phyloP scores from a whole-genome alignment of 139 green algal species.

The Volvox reticuliferus region DNA sequence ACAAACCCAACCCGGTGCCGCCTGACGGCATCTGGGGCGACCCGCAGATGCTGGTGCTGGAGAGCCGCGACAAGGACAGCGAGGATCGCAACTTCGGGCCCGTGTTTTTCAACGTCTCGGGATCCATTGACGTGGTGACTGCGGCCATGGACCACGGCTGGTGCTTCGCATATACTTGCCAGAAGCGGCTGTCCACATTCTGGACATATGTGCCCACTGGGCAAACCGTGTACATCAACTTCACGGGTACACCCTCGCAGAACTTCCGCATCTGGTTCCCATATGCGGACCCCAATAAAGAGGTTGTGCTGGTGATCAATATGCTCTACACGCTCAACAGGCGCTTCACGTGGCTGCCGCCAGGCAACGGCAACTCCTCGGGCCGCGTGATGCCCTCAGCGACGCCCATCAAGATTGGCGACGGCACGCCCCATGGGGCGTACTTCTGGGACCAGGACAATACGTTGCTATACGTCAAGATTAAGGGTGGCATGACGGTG shows the following conservation, averaged over 20 bases:
- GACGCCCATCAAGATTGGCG: constrained; percentile 30
- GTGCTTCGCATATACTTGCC: constrained; percentile 74
- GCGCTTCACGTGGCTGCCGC: constrained; percentile 24
- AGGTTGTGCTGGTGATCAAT: constrained; percentile 59
- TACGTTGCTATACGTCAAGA: constrained; percentile 47
- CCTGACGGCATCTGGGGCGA: constrained; percentile 60
- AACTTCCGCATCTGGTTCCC: constrained; percentile 55
- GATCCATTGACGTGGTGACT: constrained; percentile 51
- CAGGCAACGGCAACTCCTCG: neutral
- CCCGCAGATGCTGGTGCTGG: constrained; percentile 68
- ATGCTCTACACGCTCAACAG: constrained; percentile 47
- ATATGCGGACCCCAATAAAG: constrained; percentile 53
- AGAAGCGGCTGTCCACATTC: constrained; percentile 60
- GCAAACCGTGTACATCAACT: constrained; percentile 52
- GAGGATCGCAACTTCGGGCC: constrained; percentile 74
- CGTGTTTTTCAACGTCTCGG: constrained; percentile 59
- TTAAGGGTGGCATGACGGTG: constrained; percentile 45
- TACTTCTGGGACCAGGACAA: constrained; percentile 57
- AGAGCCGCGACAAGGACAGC: constrained; percentile 66
- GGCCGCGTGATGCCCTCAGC: constrained; percentile 33
- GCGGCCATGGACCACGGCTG: constrained; percentile 72
- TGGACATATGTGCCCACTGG: constrained; percentile 60
- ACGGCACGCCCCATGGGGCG: constrained; percentile 47
- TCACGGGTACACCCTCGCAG: constrained; percentile 60
- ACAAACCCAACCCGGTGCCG: constrained; percentile 53